Percentiles rank a stretch among this genome's conserved stretches.
Conservation (phyloP, 2,329 filamentous ascomycete species). For the Hypoxylon sp. region DNA sequence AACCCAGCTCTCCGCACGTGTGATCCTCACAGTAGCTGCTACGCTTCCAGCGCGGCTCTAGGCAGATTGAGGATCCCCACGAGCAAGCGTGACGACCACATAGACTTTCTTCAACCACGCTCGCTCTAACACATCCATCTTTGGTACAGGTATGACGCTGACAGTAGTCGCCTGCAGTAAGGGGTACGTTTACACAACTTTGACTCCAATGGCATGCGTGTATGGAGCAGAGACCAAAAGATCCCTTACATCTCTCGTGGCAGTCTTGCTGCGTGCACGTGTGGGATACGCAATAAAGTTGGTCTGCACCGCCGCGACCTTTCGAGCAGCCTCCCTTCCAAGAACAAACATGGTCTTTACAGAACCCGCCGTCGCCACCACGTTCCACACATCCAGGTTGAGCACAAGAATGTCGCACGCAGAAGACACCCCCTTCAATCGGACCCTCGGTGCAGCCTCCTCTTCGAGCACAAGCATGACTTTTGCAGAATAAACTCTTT, state of each 20-base stretch:
- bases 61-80: slow-evolving; percentile 38
- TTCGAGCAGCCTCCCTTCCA: slow-evolving; percentile 36
- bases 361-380: slow-evolving; percentile 33
- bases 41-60: slow-evolving; percentile 40
- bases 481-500: slow-evolving; percentile 32
- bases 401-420: slow-evolving; percentile 30
- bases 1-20: slow-evolving; percentile 45
- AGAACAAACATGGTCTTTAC: slow-evolving; percentile 35
- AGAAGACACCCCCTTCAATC: slow-evolving; percentile 30
- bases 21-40: slow-evolving; percentile 44
- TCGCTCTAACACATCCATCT: slow-evolving; percentile 31
- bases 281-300: slow-evolving; percentile 38
- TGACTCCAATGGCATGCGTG: slow-evolving; percentile 42
- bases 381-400: slow-evolving; percentile 27
- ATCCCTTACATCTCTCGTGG: slow-evolving; percentile 30
- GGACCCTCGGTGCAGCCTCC: slow-evolving; percentile 34
- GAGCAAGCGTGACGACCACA: slow-evolving; percentile 40
- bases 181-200: slow-evolving; percentile 24
- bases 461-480: slow-evolving; percentile 29
- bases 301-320: slow-evolving; percentile 30
- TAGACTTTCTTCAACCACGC: slow-evolving; percentile 36
- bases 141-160: slow-evolving; percentile 34
- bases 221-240: slow-evolving; percentile 30
- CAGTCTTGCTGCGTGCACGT: slow-evolving; percentile 36
- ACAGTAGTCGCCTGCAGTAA: slow-evolving; percentile 34